Conservation (phyloP, 768 basidiomycete genomes). For the Pleurotus sapidus region DNA sequence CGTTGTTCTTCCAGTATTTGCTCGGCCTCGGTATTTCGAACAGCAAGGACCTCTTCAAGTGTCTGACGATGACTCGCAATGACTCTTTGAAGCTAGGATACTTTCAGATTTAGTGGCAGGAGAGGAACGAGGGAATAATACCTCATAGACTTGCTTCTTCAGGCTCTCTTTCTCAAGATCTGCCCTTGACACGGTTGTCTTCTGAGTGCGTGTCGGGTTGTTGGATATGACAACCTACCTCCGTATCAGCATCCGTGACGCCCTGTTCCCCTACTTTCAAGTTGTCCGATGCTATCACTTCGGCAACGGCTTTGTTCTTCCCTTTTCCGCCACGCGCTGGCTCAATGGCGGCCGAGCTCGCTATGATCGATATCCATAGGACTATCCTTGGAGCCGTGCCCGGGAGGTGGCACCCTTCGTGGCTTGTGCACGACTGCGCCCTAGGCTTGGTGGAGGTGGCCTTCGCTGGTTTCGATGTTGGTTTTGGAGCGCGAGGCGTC, state of each 20-base stretch:
- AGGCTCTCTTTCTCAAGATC: too few species aligned
- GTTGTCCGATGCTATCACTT: too few species aligned
- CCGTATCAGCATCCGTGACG: too few species aligned
- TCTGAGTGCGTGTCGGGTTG: too few species aligned
- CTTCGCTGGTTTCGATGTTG: background rate
- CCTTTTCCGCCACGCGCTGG: too few species aligned
- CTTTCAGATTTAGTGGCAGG: too few species aligned
- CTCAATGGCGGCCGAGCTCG: background rate
- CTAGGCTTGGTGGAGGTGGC: background rate
- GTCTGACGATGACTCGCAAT: slow-evolving; percentile 44
- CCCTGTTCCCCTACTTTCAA: too few species aligned
- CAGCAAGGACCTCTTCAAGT: slow-evolving; percentile 54
- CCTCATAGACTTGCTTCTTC: too few species aligned
- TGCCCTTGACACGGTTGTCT: too few species aligned
- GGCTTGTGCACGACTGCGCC: background rate
- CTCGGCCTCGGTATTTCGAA: slow-evolving; percentile 68
- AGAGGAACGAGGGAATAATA: too few species aligned
- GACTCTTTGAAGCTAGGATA: background rate
- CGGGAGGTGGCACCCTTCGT: background rate
- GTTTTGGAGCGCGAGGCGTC: slow-evolving; percentile 4
- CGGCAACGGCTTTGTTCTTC: too few species aligned
- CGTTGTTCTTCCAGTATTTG: slow-evolving; percentile 44
- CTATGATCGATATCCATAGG: slow-evolving; percentile 1
- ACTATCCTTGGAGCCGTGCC: background rate
- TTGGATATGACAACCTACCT: too few species aligned